A percentile compares a stretch with the other conserved stretches of the same genome.
These are phyloP conservation scores for Mollisia scopiformis DNA, from an alignment of 2,329 filamentous ascomycete species.

Conservation along the genomic window DNA sequence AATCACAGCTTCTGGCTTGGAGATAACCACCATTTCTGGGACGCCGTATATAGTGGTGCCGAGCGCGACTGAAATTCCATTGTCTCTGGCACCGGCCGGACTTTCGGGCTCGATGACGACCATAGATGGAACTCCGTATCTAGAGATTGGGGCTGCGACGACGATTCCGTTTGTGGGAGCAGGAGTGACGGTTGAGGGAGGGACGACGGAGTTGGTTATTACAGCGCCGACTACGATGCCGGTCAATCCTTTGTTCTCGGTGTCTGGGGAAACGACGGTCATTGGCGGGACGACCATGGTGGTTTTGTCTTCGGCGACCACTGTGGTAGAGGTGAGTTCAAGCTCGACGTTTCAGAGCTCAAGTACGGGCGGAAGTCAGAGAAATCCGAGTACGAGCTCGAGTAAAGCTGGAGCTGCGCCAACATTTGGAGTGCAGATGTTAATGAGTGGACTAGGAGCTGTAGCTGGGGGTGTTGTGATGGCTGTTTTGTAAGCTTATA, in stretches of 20 bases:
- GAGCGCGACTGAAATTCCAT: no score
- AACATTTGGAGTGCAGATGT: not conserved
- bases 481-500: no score
- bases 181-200: constrained; percentile 15
- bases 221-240: constrained; percentile 19
- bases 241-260: constrained; percentile 15
- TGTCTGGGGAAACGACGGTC: constrained; percentile 20
- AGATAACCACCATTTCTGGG: not conserved
- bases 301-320: constrained; percentile 14
- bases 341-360: not conserved
- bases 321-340: not conserved
- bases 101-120: no score
- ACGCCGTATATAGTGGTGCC: not conserved
- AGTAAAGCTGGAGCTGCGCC: constrained; percentile 5
- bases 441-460: constrained; percentile 5
- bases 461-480: no score
- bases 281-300: constrained; percentile 22
- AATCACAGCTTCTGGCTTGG: not conserved
- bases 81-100: no score
- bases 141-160: constrained; percentile 16
- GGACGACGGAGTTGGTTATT: constrained; percentile 15
- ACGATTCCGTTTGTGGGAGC: constrained; percentile 1
- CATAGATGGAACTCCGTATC: no score
- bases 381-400: not conserved
- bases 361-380: not conserved